phyloP scores from a whole-genome alignment of 2,329 filamentous ascomycete species.

The Mariannaea elegans region DNA sequence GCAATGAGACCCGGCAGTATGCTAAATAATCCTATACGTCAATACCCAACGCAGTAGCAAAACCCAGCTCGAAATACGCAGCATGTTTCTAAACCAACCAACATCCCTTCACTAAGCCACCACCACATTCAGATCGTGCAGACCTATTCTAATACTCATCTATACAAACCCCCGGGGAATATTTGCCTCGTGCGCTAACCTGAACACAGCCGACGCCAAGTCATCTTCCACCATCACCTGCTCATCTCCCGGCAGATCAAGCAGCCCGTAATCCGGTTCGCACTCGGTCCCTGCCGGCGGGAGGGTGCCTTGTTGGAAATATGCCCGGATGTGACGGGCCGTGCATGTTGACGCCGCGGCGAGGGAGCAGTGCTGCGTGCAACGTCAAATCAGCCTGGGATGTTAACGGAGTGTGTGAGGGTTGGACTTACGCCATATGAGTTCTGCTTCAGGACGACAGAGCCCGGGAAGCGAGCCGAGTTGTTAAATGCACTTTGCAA shows the following conservation, averaged over 20 bases:
- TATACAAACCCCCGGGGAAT: constrained; percentile 27
- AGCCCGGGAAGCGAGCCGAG: constrained; percentile 54
- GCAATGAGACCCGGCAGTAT: background rate
- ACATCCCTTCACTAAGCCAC: no score
- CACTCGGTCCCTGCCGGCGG: constrained; percentile 57
- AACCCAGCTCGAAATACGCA: background rate
- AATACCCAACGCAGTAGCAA: background rate
- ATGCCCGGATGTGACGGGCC: constrained; percentile 49
- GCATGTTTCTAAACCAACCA: background rate
- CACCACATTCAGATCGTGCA: background rate
- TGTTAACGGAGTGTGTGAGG: background rate
- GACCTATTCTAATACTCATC: background rate
- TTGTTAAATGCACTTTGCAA: constrained; percentile 55
- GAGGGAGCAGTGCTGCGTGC: constrained; percentile 58
- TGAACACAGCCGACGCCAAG: constrained; percentile 26
- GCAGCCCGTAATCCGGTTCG: constrained; percentile 54
- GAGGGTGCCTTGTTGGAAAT: constrained; percentile 56
- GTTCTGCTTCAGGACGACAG: constrained; percentile 58
- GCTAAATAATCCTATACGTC: no score
- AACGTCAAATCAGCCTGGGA: background rate
- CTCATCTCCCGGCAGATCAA: constrained; percentile 43
- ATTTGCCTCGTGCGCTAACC: constrained; percentile 28
- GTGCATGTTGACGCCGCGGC: constrained; percentile 56
- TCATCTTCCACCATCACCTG: constrained; percentile 26
- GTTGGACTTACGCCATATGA: constrained; percentile 56